Conservation (phyloP, 495 filamentous ascomycete species). For the Trypethelium eluteriae region DNA sequence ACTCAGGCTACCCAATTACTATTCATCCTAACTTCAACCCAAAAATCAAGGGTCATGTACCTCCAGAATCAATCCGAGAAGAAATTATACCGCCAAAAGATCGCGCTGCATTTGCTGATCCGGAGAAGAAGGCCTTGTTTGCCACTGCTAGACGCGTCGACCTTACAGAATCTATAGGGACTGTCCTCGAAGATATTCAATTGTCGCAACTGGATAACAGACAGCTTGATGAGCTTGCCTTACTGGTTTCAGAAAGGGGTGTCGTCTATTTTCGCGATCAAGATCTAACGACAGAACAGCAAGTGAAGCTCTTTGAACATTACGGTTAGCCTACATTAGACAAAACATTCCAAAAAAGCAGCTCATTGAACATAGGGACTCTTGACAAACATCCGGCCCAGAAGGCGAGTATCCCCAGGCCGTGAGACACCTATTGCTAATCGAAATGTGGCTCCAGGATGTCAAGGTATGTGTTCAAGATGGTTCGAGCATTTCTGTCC, state of each 20-base stretch:
- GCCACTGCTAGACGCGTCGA: conserved; percentile 40
- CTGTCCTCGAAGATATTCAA: conserved; percentile 18
- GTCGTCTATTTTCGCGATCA: conserved; percentile 25
- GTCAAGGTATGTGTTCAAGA: conserved; percentile 1
- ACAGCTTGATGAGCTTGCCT: conserved; percentile 21
- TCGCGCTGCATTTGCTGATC: conserved; percentile 45
- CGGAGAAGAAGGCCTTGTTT: conserved; percentile 44
- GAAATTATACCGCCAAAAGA: conserved; percentile 41
- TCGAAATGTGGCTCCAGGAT: neutral
- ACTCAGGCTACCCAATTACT: conserved; percentile 19
- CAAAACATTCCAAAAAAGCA: neutral
- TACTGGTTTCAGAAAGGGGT: conserved; percentile 21
- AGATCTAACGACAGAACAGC: conserved; percentile 40
- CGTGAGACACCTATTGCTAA: neutral
- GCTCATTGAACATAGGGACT: neutral
- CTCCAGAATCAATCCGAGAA: conserved; percentile 40
- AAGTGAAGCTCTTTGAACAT: conserved; percentile 47
- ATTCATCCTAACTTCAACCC: conserved; percentile 31
- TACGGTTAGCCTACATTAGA: conserved; percentile 34
- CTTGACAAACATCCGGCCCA: conserved; percentile 46
- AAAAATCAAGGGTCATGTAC: conserved; percentile 42
- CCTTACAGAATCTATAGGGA: conserved; percentile 42
- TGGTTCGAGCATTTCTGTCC: neutral
- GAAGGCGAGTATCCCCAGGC: conserved; percentile 28
- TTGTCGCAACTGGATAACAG: conserved; percentile 15